Evolutionary conservation across 805 yeast species (phyloP).

Genomic region (Tetrapisispora pingtungensis): DNA sequence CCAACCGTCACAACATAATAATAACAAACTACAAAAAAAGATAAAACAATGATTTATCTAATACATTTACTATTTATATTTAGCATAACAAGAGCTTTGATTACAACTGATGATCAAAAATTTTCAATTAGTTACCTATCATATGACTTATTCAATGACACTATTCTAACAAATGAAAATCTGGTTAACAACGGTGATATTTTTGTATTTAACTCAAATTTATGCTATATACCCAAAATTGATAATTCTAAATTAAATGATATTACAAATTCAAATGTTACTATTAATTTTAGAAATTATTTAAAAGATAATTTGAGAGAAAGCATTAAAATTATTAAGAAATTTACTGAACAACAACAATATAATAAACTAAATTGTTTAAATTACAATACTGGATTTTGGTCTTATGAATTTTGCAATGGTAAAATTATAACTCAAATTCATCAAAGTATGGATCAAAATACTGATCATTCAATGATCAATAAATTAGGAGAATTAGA

Average conservation of each 20-base stretch:
- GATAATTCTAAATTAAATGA: not conserved
- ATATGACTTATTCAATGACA: conserved; percentile 10
- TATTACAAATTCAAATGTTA: not conserved
- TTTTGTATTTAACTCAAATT: conserved; percentile 10
- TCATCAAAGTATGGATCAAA: conserved; percentile 26
- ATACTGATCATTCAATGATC: conserved; percentile 8
- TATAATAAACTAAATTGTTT: conserved; percentile 16
- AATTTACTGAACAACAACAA: conserved; percentile 4
- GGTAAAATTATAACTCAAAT: conserved; percentile 42
- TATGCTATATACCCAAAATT: conserved; percentile 13
- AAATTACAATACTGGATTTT: conserved; percentile 33
- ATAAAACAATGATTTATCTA: conserved; percentile 1
- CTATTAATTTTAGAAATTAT: conserved; percentile 3
- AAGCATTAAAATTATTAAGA: conserved; percentile 12
- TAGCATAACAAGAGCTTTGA: not conserved
- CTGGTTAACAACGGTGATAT: conserved; percentile 10
- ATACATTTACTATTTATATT: not conserved
- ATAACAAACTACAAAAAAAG: not conserved
- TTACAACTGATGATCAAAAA: conserved; percentile 9
- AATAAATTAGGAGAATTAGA: conserved; percentile 32
- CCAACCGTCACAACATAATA: too few relatives aligned
- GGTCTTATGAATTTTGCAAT: conserved; percentile 44
- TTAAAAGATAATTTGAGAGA: conserved; percentile 10
- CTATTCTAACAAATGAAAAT: conserved; percentile 6
- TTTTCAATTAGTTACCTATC: conserved; percentile 12